phyloP scores from a whole-genome alignment of 2,329 filamentous ascomycete genomes.

The Septoria linicola region DNA sequence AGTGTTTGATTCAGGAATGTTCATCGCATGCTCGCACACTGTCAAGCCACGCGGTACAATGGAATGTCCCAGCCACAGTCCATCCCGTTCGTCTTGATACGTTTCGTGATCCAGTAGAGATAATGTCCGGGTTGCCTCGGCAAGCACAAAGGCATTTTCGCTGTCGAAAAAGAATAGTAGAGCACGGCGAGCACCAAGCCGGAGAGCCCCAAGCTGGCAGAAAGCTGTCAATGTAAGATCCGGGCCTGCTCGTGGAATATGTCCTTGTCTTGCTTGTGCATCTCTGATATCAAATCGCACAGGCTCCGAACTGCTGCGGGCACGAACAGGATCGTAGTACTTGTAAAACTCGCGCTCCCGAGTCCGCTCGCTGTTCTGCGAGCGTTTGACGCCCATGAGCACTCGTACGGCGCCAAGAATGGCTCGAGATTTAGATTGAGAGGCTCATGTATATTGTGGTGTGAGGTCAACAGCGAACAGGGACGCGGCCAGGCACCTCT shows the following conservation, averaged over 20 bases:
- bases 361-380: not conserved
- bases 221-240: slow-evolving; percentile 44
- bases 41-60: slow-evolving; percentile 27
- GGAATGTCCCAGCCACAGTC: slow-evolving; percentile 29
- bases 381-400: not conserved
- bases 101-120: slow-evolving; percentile 4
- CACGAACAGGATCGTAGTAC: slow-evolving; percentile 7
- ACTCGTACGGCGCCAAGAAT: too few relatives aligned
- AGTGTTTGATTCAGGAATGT: slow-evolving; percentile 18
- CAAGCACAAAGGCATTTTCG: slow-evolving; percentile 51
- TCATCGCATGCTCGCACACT: slow-evolving; percentile 31
- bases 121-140: slow-evolving; percentile 52
- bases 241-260: slow-evolving; percentile 4
- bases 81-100: slow-evolving; percentile 37
- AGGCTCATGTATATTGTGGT: too few relatives aligned
- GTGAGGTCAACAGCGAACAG: too few relatives aligned
- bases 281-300: not conserved
- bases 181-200: slow-evolving; percentile 48
- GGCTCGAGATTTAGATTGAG: too few relatives aligned
- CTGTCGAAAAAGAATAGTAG: slow-evolving; percentile 55
- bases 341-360: slow-evolving; percentile 11
- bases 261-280: not conserved
- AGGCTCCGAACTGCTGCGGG: not conserved
- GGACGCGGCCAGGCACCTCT: too few relatives aligned
- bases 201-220: slow-evolving; percentile 52